Evolutionary conservation across 2,329 filamentous ascomycete genomes (phyloP), one percentile per base, ranked within the genome.

Genomic region (Colletotrichum sansevieriae): DNA sequence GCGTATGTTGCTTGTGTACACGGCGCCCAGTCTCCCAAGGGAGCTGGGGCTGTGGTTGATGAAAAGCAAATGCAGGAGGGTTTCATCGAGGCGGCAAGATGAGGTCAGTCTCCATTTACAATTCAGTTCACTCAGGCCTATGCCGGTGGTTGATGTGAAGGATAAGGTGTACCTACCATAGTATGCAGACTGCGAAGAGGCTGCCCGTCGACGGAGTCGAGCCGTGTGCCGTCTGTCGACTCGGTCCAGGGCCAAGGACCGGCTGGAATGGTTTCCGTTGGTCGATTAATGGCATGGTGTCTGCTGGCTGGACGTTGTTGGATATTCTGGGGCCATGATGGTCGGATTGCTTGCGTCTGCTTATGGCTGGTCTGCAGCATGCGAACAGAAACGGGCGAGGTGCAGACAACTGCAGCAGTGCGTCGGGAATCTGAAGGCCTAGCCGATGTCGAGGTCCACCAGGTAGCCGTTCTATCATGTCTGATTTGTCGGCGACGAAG

Each of bases 281-380:
- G 43, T 41, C 54, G 18, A 20, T 29, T 49, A 44, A 10, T 51
- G 44, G 44, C 18, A 18, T 39, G 43, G n/a, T 39, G 35, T 49
- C 33, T 4, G 29, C 57, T 25, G 43, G 56, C 41, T 44, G 43
- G 35, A 13, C 44, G 44, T 18, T 55, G 35, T 39, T 55, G 52
- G 33, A 55, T 55, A 33, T 37, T 52, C 49, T 52, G 49, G 25
- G 52, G 33, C 4, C 57, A 49, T 33, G 43, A 65, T 29, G 65
- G 25, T 37, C 49, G 55, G 55, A 65, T 65, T 65, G 62, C 65
- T 60, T 65, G 65, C 65, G 35, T 65, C 65, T 60, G 49, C 55
- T 65, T 51, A 52, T 60, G 37, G 60, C 49, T 63, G 51, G 20
- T 46, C 55, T 65, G 65, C 65, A 68, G 44, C 62, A 68, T 65